A percentile compares a stretch with the other conserved stretches of the same genome.
These are phyloP conservation scores for Chlorella sp. DNA, from an alignment of 139 green algal genomes.

Conservation along the genomic window DNA sequence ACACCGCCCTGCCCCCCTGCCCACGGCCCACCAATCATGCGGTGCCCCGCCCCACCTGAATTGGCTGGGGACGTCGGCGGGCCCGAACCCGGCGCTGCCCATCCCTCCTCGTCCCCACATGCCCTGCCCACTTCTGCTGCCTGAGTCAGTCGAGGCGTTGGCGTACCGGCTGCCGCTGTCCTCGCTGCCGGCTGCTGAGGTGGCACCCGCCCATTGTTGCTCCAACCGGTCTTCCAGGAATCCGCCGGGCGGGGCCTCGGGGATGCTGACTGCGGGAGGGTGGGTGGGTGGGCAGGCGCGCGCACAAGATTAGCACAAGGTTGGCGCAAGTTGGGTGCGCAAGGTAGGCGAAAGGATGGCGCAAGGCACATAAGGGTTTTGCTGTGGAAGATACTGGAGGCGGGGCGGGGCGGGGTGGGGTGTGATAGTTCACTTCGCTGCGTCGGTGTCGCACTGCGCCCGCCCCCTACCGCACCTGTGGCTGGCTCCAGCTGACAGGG, in stretches of 20 bases:
- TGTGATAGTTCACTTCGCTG: no score
- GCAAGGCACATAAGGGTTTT: no score
- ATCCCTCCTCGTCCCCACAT: neutral
- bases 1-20: neutral
- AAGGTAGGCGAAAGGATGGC: no score
- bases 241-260: conserved; percentile 27
- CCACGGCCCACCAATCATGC: no score
- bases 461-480: no score
- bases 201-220: conserved; percentile 37
- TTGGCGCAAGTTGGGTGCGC: no score
- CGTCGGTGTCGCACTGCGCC: no score
- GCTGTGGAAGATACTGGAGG: no score
- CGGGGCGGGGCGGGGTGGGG: no score
- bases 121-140: neutral
- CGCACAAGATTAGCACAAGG: neutral
- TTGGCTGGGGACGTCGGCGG: conserved; percentile 20
- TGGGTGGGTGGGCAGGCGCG: neutral
- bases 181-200: neutral
- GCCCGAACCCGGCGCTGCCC: neutral
- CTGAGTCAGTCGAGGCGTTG: neutral
- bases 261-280: conserved; percentile 12
- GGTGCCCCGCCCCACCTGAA: neutral
- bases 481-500: no score
- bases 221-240: conserved; percentile 43
- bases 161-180: neutral